Base-by-base conservation (phyloP, 495 filamentous ascomycete species). In the Trichoderma erinaceum region DNA sequence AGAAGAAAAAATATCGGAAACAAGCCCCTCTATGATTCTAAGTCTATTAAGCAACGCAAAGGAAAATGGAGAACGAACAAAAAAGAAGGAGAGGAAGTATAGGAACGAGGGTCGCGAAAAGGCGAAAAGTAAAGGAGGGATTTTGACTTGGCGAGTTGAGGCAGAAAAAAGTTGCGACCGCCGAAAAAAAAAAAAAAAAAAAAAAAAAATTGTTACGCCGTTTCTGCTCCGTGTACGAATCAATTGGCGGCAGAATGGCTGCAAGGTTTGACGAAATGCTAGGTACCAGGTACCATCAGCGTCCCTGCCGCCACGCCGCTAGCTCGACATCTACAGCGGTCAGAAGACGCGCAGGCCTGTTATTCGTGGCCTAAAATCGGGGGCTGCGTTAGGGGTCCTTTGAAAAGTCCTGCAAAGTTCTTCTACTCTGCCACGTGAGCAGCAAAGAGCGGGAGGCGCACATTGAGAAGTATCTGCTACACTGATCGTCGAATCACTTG, bases 1-100 rank as follows among this genome's bases (percentile, higher is more conserved):
- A 61, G 23, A 61, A 61, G 56, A 61, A 61, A 61, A 61, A 29
- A 61, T 61, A n/a, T 32, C 56, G 56, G 56, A 61, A n/a, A 61
- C 16, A 25, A 25, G 56, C 56, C 56, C 56, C 56, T 61, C 56
- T 61, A 61, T 27, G n/a, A 15, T 27, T 61, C 56, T 61, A 61
- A 18, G 56, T 61, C 56, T 61, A 61, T 61, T 6, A 61, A 15
- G 56, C 25, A 61, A 32, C 3, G n/a, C 6, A 25, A 61, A 61
- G 11, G 56, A 32, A 16, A 32, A 61, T 3, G 56, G 52, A 32
- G 16, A 61, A 29, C 50, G 27, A 61, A 29, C 50, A 25, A 21
- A 56, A 61, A 29, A 2, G 25, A 16, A 61, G 29, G 29, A 4
- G 27, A 61, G n/a, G 27, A 11, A 61, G 29, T 3, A 25, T 25